A percentile compares a stretch with the other conserved stretches of the same genome.
phyloP scores from a whole-genome alignment of 495 filamentous ascomycete species.

The Hypoxylon lenormandii region DNA sequence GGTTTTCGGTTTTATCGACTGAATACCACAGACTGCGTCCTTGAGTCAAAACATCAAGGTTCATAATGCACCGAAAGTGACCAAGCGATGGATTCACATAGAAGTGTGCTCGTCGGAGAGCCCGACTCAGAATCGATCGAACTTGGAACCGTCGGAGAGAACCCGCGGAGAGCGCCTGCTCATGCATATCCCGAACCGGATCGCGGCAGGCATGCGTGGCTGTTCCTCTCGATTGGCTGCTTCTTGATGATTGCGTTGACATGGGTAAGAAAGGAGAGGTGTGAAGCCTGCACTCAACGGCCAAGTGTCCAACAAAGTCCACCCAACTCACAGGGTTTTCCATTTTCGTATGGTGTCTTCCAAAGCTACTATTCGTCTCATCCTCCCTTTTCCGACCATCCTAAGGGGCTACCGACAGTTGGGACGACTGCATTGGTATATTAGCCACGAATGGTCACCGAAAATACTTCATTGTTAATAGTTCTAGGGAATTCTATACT shows the following conservation, averaged over 20 bases:
- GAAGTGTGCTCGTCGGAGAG: background rate
- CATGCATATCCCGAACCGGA: conserved; percentile 55
- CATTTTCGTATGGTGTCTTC: conserved; percentile 69
- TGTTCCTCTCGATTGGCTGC: conserved; percentile 68
- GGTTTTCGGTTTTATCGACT: background rate
- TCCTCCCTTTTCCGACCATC: conserved; percentile 54
- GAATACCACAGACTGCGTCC: too few species aligned
- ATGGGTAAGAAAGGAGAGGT: conserved; percentile 63
- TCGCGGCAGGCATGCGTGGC: conserved; percentile 72
- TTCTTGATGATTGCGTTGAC: conserved; percentile 73
- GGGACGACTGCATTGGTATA: conserved; percentile 58
- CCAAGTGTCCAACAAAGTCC: background rate
- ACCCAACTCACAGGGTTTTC: conserved; percentile 64
- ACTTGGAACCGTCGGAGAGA: conserved; percentile 14
- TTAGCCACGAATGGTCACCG: background rate
- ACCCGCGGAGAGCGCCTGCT: background rate
- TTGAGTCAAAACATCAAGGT: background rate
- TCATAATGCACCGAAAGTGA: background rate
- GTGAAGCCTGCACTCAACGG: background rate
- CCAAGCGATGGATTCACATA: conserved; percentile 13
- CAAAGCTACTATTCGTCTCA: conserved; percentile 62
- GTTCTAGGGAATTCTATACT: conserved; percentile 63
- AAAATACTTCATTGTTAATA: background rate
- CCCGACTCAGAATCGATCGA: conserved; percentile 18
- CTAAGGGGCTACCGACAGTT: conserved; percentile 56